phyloP scores from a whole-genome alignment of 371 early-diverging fungal genomes.

The Mucor lusitanicus region DNA sequence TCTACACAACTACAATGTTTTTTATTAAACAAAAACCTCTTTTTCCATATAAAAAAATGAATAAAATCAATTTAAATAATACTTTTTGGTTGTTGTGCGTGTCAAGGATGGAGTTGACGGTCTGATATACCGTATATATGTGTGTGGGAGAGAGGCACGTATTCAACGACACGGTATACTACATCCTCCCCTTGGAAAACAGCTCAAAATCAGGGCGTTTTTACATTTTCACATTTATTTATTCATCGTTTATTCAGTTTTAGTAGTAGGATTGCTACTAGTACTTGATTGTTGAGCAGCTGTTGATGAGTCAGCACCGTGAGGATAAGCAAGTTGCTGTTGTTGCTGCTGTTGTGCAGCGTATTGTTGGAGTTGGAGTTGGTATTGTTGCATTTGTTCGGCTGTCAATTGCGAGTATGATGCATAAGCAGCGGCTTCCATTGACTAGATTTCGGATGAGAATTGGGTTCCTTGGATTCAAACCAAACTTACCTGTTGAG shows the following conservation, averaged over 20 bases:
- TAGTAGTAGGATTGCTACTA: not conserved
- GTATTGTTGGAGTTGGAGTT: conserved; percentile 24
- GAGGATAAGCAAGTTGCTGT: conserved; percentile 14
- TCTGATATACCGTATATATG: no score
- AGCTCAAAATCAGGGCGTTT: no score
- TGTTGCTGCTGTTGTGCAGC: conserved; percentile 24
- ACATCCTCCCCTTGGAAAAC: no score
- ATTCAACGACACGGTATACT: no score
- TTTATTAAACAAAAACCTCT: conserved; percentile 3
- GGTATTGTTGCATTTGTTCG: conserved; percentile 27
- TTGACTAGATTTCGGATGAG: not conserved
- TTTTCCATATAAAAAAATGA: conserved; percentile 9
- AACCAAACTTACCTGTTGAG: conserved; percentile 8
- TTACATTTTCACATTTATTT: not conserved
- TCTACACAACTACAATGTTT: not conserved
- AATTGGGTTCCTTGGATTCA: not conserved
- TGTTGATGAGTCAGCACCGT: not conserved
- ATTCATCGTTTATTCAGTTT: conserved; percentile 6
- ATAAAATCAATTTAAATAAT: conserved; percentile 5
- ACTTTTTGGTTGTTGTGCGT: not conserved
- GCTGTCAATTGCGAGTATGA: conserved; percentile 14
- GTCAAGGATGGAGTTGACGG: no score
- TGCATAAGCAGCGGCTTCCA: conserved; percentile 4
- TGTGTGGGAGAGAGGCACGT: no score
- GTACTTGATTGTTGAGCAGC: conserved; percentile 4